These are phyloP conservation scores for Fusarium graminum DNA, from an alignment of 2,329 filamentous ascomycete species.

Conservation along the genomic window DNA sequence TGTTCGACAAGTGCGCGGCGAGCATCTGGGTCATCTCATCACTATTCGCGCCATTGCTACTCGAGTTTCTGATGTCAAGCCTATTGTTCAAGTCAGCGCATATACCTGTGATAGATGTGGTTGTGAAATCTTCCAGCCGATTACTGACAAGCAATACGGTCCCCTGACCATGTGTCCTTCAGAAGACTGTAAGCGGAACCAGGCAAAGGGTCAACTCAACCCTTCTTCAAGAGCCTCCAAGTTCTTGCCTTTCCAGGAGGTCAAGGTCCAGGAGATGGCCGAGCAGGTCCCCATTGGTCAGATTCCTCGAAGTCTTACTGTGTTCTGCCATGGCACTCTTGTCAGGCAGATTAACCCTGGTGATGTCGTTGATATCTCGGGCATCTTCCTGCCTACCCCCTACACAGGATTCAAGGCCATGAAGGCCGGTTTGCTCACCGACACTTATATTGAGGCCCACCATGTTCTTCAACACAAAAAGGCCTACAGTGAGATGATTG, in stretches of 20 bases:
- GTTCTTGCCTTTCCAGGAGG: slow-evolving; percentile 96
- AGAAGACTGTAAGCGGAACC: slow-evolving; percentile 88
- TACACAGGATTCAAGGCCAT: slow-evolving; percentile 99
- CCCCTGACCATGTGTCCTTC: slow-evolving; percentile 90
- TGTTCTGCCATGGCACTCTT: slow-evolving; percentile 89
- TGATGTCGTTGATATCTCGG: slow-evolving; percentile 92
- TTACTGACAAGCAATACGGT: slow-evolving; percentile 90
- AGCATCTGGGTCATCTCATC: slow-evolving; percentile 92
- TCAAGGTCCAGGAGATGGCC: slow-evolving; percentile 99
- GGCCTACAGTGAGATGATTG: slow-evolving; percentile 90
- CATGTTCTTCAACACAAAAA: slow-evolving; percentile 97
- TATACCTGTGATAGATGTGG: slow-evolving; percentile 98
- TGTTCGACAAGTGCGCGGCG: slow-evolving; percentile 92
- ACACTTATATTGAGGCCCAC: slow-evolving; percentile 97
- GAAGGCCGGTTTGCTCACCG: slow-evolving; percentile 93
- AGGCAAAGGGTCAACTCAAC: slow-evolving; percentile 92
- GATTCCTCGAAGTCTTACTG: slow-evolving; percentile 90
- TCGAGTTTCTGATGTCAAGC: slow-evolving; percentile 96
- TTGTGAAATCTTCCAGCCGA: slow-evolving; percentile 96
- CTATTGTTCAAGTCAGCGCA: slow-evolving; percentile 95
- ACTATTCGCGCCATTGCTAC: slow-evolving; percentile 95
- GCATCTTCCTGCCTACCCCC: slow-evolving; percentile 95
- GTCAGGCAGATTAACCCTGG: slow-evolving; percentile 91
- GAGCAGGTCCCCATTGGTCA: slow-evolving; percentile 98
- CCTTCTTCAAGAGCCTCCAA: slow-evolving; percentile 96